phyloP scores from a whole-genome alignment of 352 stramenopile species.

The Phytophthora sojae region DNA sequence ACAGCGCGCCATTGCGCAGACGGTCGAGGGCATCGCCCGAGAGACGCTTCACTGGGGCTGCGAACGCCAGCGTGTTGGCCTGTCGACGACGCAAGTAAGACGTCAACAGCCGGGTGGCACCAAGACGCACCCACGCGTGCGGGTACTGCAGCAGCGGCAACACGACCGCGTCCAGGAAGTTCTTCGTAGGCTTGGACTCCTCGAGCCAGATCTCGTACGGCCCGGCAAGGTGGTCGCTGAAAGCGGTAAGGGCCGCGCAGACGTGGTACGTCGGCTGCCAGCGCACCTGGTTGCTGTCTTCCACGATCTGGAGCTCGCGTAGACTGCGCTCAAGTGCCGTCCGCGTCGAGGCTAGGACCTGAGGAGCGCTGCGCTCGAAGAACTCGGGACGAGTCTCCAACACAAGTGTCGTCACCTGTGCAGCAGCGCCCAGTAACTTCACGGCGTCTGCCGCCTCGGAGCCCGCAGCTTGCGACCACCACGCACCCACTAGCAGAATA shows the following conservation, averaged over 20 bases:
- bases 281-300: slow-evolving; percentile 52
- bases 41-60: slow-evolving; percentile 41
- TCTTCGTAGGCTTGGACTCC: slow-evolving; percentile 21
- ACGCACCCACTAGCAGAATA: slow-evolving; percentile 88
- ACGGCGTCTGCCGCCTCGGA: slow-evolving; percentile 46
- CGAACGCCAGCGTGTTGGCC: slow-evolving; percentile 51
- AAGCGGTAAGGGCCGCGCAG: slow-evolving; percentile 67
- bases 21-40: slow-evolving; percentile 23
- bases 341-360: slow-evolving; percentile 51
- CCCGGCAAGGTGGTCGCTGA: slow-evolving; percentile 66
- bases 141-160: slow-evolving; percentile 76
- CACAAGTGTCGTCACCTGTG: slow-evolving; percentile 79
- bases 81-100: slow-evolving; percentile 73
- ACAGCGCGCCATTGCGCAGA: slow-evolving; percentile 48
- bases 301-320: slow-evolving; percentile 47
- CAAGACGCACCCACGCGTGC: slow-evolving; percentile 76
- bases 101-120: slow-evolving; percentile 60
- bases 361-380: slow-evolving; percentile 63
- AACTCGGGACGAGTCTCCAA: slow-evolving; percentile 81
- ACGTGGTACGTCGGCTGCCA: slow-evolving; percentile 78
- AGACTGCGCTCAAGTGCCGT: slow-evolving; percentile 49
- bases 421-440: slow-evolving; percentile 74
- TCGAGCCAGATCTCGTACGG: slow-evolving; percentile 74
- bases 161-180: slow-evolving; percentile 59
- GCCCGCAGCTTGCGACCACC: slow-evolving; percentile 70